Evolutionary conservation across 2,329 filamentous ascomycete species (phyloP), one percentile per base, ranked within the genome.

Genomic region (Diaporthe sp.): DNA sequence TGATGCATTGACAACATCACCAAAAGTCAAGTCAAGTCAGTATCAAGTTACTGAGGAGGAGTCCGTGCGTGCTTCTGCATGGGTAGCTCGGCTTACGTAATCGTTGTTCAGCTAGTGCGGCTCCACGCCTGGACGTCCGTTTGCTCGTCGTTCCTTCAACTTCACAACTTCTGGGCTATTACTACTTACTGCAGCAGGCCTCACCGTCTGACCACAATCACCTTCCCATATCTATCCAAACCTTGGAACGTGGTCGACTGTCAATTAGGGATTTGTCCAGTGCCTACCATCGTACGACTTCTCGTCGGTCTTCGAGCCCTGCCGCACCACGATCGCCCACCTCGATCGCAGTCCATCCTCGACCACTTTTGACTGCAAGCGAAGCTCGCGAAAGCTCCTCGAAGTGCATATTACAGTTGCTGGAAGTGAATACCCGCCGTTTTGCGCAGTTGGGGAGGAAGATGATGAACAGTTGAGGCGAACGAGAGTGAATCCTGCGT

Each of bases 401-500:
- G 7, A 31, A 55, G 28, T 19, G 31, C 46, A 34, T 17, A 46
- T 12, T 13, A 62, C 25, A 44, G 39, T 34, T 44, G n/a, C 34
- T 46, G 22, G 46, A 55, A 61, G 46, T 42, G 39, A 65, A 55
- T 31, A 73, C 2, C 15, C 12, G 17, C 51, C 2, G 44, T 15
- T 44, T 5, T 51, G 46, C 17, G 44, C 57, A 65, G 37, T 31
- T 28, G 34, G 58, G 71, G 39, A 55, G 71, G 71, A 65, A 72
- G n/a, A 73, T 55, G 55, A 75, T 51, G 62, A 68, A 39, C 46
- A 39, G n/a, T 49, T 70, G 61, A 61, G 19, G 61, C 68, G 62
- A 73, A n/a, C 57, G 39, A 51, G 53, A 71, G 57, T 57, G 62
- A 53, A 39, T 75, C 49, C 28, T 74, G 75, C 62, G 70, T 70